Evolutionary conservation across 164 flowering plant genomes (phyloP), one percentile per base, ranked within the genome.

Genomic region (Magnolia kwangsiensis): DNA sequence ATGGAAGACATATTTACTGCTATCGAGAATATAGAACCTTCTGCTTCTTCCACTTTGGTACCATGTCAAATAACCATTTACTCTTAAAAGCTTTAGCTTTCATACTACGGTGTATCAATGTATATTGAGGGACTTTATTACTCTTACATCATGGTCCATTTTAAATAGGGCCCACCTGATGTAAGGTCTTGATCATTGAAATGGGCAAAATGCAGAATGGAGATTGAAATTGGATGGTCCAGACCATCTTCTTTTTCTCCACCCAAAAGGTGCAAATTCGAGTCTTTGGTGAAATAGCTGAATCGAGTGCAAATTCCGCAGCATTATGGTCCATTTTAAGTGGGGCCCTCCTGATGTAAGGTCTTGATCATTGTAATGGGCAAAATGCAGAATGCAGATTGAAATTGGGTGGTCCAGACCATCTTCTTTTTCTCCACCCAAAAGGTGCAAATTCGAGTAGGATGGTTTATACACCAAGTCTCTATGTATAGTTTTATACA

Each of bases 381-480:
- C 13, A 55, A 55, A 11, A 55, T 55, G 61, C 16, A 55, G 16
- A 16, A 16, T 55, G 18, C 19, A 8, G 61, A 55, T 55, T 55
- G 16, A 16, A 55, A 3, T 55, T 55, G 61, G 61, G 61, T 55
- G 61, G 61, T 55, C 13, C 67, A 64, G 21, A 8, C 27, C 21
- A 20, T 64, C 23, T 64, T 19, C 27, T n/a, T 64, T 8, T 64
- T 4, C 27, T 20, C 67, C 27, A 64, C 27, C 27, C 10, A 19
- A 6, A 64, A 20, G 27, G 61, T 55, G 61, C 61, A 55, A 11
- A 16, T 55, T 55, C 16, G 61, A 55, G 61, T 11, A n/a, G 67
- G 67, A n/a, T 64, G 27, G 67, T 64, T 64, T n/a, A 64, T 64
- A 64, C 67, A 64, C 67, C 27, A 21, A 67, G 49, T 67, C 23